phyloP scores from a whole-genome alignment of 1,139 yeast genomes.

The Sugiyamaella novakii region DNA sequence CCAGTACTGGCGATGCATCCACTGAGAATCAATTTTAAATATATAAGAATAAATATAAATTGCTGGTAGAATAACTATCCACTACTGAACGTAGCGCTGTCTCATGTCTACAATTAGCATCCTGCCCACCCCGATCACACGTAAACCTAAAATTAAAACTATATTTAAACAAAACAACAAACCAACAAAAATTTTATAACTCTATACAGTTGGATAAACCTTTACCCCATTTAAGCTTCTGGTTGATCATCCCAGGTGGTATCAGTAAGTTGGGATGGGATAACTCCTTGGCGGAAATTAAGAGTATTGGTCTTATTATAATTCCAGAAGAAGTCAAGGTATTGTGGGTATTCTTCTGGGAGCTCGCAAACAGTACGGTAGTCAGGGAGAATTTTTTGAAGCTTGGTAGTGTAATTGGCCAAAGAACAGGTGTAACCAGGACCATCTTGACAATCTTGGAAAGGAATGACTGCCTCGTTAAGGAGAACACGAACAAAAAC shows the following conservation, averaged over 20 bases:
- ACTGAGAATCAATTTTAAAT: constrained; percentile 45
- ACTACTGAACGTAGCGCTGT: no score
- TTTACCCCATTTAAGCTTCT: constrained; percentile 11
- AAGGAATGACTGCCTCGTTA: constrained; percentile 63
- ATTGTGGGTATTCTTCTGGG: constrained; percentile 33
- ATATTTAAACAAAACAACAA: no score
- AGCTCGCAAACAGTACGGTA: constrained; percentile 33
- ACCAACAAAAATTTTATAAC: not conserved
- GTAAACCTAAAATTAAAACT: no score
- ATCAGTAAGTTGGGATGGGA: constrained; percentile 30
- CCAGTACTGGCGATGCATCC: constrained; percentile 51
- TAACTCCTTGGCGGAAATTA: constrained; percentile 27
- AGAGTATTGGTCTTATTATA: constrained; percentile 35
- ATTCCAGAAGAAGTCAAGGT: constrained; percentile 40
- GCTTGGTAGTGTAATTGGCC: constrained; percentile 42
- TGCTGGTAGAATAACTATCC: no score
- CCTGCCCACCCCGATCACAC: no score
- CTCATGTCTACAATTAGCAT: no score
- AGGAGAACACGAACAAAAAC: constrained; percentile 53
- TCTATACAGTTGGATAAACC: not conserved
- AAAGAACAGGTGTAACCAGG: constrained; percentile 64
- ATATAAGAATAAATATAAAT: not conserved
- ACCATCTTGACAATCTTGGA: constrained; percentile 51
- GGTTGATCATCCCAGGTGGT: constrained; percentile 26
- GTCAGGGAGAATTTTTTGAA: constrained; percentile 27